A percentile compares a stretch with the other conserved stretches of the same genome.
phyloP scores from a whole-genome alignment of 257 asterid genomes.

The Handroanthus guayacan region DNA sequence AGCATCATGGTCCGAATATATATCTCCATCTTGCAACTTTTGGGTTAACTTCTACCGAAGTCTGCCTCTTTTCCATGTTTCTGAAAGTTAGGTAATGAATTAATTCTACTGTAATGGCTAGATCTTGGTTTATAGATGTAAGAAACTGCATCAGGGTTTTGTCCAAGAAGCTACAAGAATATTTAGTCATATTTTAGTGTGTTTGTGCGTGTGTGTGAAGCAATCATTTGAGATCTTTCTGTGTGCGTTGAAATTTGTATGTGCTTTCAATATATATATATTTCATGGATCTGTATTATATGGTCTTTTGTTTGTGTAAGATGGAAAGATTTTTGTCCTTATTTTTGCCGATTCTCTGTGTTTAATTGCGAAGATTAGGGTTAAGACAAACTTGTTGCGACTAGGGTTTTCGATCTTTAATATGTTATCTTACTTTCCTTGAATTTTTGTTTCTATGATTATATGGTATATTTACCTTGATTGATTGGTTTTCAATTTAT shows the following conservation, averaged over 20 bases:
- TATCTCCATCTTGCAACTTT: constrained; percentile 37
- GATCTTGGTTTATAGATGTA: background rate
- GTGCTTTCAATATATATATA: background rate
- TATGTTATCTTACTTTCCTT: background rate
- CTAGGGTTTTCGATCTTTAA: constrained; percentile 36
- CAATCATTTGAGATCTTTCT: constrained; percentile 6
- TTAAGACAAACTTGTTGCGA: background rate
- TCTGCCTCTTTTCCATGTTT: background rate
- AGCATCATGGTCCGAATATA: constrained; percentile 71
- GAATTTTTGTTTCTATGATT: background rate
- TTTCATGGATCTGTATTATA: constrained; percentile 29
- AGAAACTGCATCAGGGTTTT: constrained; percentile 15
- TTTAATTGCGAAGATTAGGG: background rate
- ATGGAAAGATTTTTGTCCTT: constrained; percentile 15
- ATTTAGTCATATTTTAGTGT: background rate
- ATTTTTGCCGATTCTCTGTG: background rate
- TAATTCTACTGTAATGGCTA: too few relatives aligned
- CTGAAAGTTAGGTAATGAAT: too few relatives aligned
- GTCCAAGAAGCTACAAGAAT: background rate
- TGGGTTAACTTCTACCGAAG: background rate
- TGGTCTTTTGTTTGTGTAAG: constrained; percentile 6
- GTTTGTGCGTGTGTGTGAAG: constrained; percentile 8
- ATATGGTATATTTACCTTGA: too few relatives aligned
- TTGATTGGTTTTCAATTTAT: too few relatives aligned
- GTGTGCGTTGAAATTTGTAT: background rate